These are phyloP conservation scores for Paralagenidium karlingii DNA, from an alignment of 352 stramenopile species.

Conservation along the genomic window DNA sequence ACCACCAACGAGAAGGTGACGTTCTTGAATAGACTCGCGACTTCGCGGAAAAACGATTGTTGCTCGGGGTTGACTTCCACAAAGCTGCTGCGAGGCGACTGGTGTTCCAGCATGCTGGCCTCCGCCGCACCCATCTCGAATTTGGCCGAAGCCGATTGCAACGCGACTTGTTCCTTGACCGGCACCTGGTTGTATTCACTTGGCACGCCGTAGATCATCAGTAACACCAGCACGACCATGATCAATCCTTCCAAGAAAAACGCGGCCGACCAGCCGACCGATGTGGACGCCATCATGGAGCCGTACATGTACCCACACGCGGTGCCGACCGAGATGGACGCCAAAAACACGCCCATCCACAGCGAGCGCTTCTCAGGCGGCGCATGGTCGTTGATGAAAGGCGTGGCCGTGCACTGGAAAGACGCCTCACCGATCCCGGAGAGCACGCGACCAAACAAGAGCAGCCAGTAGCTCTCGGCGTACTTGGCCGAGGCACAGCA, in stretches of 20 bases:
- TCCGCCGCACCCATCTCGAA: not conserved
- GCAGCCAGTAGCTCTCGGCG: slow-evolving; percentile 78
- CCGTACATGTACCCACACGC: slow-evolving; percentile 87
- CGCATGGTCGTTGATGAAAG: slow-evolving; percentile 87
- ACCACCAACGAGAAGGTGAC: slow-evolving; percentile 69
- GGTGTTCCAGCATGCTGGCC: not conserved
- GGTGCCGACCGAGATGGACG: slow-evolving; percentile 86
- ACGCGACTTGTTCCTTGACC: slow-evolving; percentile 5
- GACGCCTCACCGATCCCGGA: slow-evolving; percentile 85
- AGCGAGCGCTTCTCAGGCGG: slow-evolving; percentile 51
- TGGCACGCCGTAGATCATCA: slow-evolving; percentile 54
- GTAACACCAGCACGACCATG: slow-evolving; percentile 67
- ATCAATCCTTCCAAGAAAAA: slow-evolving; percentile 81
- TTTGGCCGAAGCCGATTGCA: not conserved
- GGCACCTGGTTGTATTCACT: slow-evolving; percentile 34
- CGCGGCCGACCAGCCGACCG: slow-evolving; percentile 59
- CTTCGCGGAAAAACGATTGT: slow-evolving; percentile 29
- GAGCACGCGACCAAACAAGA: slow-evolving; percentile 80
- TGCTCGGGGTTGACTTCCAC: not conserved
- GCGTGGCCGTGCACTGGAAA: slow-evolving; percentile 87
- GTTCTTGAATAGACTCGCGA: slow-evolving; percentile 37
- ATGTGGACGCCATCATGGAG: slow-evolving; percentile 43
- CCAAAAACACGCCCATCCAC: slow-evolving; percentile 89
- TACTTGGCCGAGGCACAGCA: slow-evolving; percentile 68
- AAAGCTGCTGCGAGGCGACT: not conserved